These are phyloP conservation scores for Macrophomina pseudophaseolina DNA, from an alignment of 2,329 filamentous ascomycete species.

Conservation along the genomic window DNA sequence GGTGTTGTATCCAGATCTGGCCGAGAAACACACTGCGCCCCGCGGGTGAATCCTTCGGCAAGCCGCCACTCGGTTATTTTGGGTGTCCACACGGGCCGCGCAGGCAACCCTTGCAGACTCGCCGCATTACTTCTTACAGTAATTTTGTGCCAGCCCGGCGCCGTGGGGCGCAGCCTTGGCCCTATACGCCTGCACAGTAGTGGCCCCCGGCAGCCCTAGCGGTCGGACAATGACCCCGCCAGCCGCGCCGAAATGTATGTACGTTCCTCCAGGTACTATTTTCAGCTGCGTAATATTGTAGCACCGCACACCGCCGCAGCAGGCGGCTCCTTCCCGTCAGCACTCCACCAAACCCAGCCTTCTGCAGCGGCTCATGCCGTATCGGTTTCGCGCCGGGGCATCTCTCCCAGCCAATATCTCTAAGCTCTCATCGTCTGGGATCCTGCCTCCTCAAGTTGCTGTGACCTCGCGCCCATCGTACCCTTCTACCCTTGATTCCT, in stretches of 20 bases:
- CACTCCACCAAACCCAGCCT: neutral
- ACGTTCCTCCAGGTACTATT: slow-evolving; percentile 4
- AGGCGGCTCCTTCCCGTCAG: neutral
- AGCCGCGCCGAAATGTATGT: neutral
- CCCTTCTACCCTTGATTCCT: neutral
- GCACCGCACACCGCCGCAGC: neutral
- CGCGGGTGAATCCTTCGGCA: slow-evolving; percentile 5
- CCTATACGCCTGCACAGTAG: neutral
- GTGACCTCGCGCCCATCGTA: neutral
- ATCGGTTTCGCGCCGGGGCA: neutral
- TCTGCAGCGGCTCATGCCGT: neutral
- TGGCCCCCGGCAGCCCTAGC: slow-evolving; percentile 8
- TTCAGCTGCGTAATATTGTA: neutral
- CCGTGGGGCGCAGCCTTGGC: neutral
- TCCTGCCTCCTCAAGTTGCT: neutral
- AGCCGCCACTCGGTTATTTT: slow-evolving; percentile 1
- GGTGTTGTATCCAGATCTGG: slow-evolving; percentile 2
- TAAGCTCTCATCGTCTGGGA: neutral
- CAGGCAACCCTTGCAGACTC: neutral
- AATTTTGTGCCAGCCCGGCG: neutral
- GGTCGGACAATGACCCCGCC: neutral
- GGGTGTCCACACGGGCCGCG: neutral
- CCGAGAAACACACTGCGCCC: slow-evolving; percentile 7
- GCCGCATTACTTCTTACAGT: neutral
- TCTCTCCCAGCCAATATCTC: slow-evolving; percentile 11